Conservation (phyloP, 2,329 filamentous ascomycete species). For the Amphichorda felina region DNA sequence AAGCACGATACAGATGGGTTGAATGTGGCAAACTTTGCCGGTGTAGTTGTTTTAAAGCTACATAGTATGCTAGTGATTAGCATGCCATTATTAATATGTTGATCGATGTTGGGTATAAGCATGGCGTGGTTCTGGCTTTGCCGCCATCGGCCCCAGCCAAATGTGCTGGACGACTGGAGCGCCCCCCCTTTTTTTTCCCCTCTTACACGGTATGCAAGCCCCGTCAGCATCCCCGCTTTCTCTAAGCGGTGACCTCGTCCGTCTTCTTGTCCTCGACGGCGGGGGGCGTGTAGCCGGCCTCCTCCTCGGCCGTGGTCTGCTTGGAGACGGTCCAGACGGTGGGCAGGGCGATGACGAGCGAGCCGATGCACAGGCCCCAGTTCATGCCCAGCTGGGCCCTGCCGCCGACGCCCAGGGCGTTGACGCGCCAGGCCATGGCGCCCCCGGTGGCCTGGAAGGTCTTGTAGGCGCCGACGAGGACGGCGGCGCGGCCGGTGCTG, state of each 20-base stretch:
- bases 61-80: too few species aligned
- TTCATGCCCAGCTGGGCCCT: conserved; percentile 32
- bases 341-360: conserved; percentile 27
- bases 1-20: too few species aligned
- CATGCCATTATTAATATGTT: too few species aligned
- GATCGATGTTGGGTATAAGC: too few species aligned
- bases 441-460: conserved; percentile 28
- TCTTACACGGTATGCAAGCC: too few species aligned
- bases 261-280: conserved; percentile 6
- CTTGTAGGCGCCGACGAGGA: conserved; percentile 34
- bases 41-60: too few species aligned
- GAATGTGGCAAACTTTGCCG: too few species aligned
- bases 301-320: conserved; percentile 12
- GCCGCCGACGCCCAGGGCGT: conserved; percentile 19
- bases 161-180: too few species aligned
- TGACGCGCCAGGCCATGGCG: conserved; percentile 32
- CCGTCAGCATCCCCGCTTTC: too few species aligned
- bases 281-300: conserved; percentile 8
- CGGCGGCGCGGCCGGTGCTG: conserved; percentile 24
- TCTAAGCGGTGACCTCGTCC: background rate
- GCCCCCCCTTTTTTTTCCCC: too few species aligned
- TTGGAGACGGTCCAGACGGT: conserved; percentile 24
- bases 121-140: too few species aligned
- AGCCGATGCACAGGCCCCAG: conserved; percentile 31
- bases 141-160: too few species aligned